These are phyloP conservation scores for Paramyrothecium roridum DNA, from an alignment of 2,329 filamentous ascomycete genomes.

Conservation along the genomic window DNA sequence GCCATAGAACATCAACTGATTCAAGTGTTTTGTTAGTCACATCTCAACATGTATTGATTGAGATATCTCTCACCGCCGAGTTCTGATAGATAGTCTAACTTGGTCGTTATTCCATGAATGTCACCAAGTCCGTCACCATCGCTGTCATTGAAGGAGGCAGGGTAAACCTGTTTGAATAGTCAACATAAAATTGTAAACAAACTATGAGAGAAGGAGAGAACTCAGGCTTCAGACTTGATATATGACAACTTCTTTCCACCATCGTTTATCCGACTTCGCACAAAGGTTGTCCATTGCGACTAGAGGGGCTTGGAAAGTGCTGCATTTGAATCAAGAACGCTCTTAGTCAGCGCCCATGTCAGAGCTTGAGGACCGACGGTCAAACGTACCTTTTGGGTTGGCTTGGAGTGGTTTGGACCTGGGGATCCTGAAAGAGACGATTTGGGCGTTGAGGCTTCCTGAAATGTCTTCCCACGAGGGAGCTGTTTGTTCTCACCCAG, in stretches of 20 bases:
- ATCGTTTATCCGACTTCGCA: background rate
- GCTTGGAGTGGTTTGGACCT: background rate
- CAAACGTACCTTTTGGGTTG: background rate
- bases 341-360: background rate
- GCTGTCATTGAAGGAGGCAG: conserved; percentile 52
- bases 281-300: background rate
- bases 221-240: background rate
- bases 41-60: too few species aligned
- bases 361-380: background rate
- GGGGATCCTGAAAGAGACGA: background rate
- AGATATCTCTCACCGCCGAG: conserved; percentile 37
- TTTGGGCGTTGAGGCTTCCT: background rate
- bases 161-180: conserved; percentile 39
- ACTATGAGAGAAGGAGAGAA: background rate
- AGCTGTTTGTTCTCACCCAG: background rate
- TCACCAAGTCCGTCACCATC: conserved; percentile 61
- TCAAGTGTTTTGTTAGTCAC: too few species aligned
- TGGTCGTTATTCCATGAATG: conserved; percentile 57
- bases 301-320: background rate
- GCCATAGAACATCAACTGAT: conserved; percentile 59
- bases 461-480: background rate
- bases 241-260: background rate
- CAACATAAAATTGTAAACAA: background rate
- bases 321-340: background rate
- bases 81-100: conserved; percentile 57